Base-by-base conservation (phyloP, 2,329 filamentous ascomycete species). In the Anisogramma anomala region DNA sequence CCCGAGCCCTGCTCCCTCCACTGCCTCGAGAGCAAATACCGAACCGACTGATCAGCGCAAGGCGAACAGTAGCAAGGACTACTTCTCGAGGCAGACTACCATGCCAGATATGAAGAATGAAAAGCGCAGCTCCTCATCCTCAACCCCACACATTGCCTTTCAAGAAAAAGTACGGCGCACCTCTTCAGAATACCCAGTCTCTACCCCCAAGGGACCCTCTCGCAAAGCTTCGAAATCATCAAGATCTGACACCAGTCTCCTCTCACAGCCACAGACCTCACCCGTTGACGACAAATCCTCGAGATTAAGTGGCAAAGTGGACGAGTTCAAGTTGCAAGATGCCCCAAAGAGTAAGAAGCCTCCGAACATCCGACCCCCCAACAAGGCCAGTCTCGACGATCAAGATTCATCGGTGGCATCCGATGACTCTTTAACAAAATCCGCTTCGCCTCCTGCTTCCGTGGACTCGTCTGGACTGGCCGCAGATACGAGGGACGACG, bases 131-230 rank as follows among this genome's bases (percentile, higher is more conserved):
- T 71, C 70, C 1, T 64, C 67, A 41, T 58, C 65, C 45, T 73
- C 78, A 2, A 87, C 84, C 13, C 85, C 87, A n/a, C 87, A 94
- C 54, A 94, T 94, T 52, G 83, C 86, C 17, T 93, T 87, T 57
- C 86, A 94, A 58, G 85, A 94, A 53, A 91, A 88, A 60, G 76
- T 77, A 2, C 74, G 83, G 33, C 71, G 77, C 46, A 62, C 70
- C 4, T 79, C 78, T 1, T 74, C 77, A 3, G 75, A 80, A 9
- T 63, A 76, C 18, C 67, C 75, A 22, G 72, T 71, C 27, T 64
- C 69, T 1, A 66, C 72, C 34, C 62, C 67, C 18, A 78, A 68
- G 53, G 60, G 63, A 36, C 63, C 65, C 43, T 60, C 56, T 48
- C 70, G 61, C 52, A 72, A 63, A 57, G 61, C 63, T 32, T 74